These are phyloP conservation scores for Podila epicladia DNA, from an alignment of 192 early-diverging fungal species.

Conservation along the genomic window DNA sequence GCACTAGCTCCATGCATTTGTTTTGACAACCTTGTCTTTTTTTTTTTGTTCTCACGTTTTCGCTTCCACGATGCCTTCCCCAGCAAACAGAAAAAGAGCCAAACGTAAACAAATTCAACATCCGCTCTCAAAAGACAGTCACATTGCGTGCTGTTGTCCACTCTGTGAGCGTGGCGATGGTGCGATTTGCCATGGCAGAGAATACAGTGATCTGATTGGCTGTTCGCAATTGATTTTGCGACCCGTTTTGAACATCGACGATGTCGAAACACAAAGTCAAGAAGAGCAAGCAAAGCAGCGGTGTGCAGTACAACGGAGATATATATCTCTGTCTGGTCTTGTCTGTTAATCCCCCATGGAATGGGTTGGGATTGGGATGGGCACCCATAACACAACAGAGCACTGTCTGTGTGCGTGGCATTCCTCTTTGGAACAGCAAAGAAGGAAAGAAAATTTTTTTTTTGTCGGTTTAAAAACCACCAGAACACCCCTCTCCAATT, in stretches of 20 bases:
- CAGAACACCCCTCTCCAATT: no score
- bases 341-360: neutral
- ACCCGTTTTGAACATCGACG: neutral
- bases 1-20: no score
- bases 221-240: neutral
- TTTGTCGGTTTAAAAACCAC: neutral
- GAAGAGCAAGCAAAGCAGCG: neutral
- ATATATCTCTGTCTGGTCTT: no score
- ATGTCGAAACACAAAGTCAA: neutral
- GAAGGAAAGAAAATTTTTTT: neutral
- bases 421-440: neutral
- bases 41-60: no score
- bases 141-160: neutral
- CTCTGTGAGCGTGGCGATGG: neutral
- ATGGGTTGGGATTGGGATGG: no score
- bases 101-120: no score
- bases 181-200: slow-evolving; percentile 1
- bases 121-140: neutral
- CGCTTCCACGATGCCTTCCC: no score
- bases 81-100: no score
- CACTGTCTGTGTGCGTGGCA: neutral
- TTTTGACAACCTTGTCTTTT: no score
- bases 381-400: no score
- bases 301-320: no score
- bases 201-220: neutral